Conservation (phyloP, 768 basidiomycete species). For the Leucocoprinus leucothites region DNA sequence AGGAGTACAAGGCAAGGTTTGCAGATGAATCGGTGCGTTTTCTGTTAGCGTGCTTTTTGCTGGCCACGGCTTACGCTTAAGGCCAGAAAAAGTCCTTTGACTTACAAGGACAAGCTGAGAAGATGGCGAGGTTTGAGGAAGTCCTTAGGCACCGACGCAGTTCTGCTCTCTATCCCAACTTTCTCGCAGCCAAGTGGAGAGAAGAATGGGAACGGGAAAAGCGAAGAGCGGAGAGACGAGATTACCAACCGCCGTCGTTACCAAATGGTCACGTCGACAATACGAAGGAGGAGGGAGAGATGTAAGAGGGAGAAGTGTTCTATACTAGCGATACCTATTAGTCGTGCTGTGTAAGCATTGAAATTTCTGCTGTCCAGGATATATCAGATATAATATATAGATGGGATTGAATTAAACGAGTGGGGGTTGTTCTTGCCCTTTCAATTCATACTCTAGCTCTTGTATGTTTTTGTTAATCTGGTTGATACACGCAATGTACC, state of each 20-base stretch:
- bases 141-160: slow-evolving; percentile 45
- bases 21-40: slow-evolving; percentile 49
- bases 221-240: slow-evolving; percentile 29
- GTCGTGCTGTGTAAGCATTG: neutral
- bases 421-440: neutral
- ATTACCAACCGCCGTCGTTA: slow-evolving; percentile 19
- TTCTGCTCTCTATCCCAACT: slow-evolving; percentile 59
- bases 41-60: no score
- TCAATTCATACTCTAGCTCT: slow-evolving; percentile 18
- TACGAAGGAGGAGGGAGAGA: slow-evolving; percentile 39
- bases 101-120: slow-evolving; percentile 56
- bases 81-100: slow-evolving; percentile 47
- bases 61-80: neutral
- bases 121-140: slow-evolving; percentile 63
- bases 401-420: neutral
- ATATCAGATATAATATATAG: neutral
- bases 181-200: slow-evolving; percentile 55
- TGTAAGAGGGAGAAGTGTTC: slow-evolving; percentile 13
- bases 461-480: slow-evolving; percentile 50
- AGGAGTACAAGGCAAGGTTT: slow-evolving; percentile 61
- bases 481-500: slow-evolving; percentile 65
- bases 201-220: slow-evolving; percentile 46
- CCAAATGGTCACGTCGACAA: slow-evolving; percentile 26
- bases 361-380: neutral
- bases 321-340: neutral